A percentile compares a stretch with the other conserved stretches of the same genome.
These are phyloP conservation scores for Neospermospora avenae DNA, from an alignment of 2,329 filamentous ascomycete species.

Conservation along the genomic window DNA sequence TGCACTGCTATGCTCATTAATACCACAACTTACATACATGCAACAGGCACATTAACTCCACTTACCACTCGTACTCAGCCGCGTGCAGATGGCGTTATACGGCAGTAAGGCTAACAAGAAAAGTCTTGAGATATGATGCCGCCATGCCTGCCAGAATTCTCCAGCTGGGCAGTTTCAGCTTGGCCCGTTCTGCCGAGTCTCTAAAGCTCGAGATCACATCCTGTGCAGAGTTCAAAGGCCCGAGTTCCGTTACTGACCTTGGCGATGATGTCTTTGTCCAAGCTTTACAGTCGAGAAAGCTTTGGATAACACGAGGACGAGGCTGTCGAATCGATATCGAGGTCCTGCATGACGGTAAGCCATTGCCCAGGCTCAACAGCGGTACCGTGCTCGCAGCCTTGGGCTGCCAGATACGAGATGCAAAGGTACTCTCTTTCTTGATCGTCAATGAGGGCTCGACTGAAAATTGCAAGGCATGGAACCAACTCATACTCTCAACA, in stretches of 20 bases:
- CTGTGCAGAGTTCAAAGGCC: constrained; percentile 6
- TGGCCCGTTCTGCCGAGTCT: constrained; percentile 14
- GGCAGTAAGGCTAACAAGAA: not conserved
- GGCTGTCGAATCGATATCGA: constrained; percentile 23
- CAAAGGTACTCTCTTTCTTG: constrained; percentile 18
- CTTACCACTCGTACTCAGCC: not conserved
- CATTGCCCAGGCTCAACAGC: not conserved
- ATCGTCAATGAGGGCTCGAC: not conserved
- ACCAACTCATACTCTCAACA: constrained; percentile 15
- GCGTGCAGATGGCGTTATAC: not conserved
- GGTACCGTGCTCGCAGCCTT: constrained; percentile 17
- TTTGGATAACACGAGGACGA: constrained; percentile 27
- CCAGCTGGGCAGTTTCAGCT: constrained; percentile 16
- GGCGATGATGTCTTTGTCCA: not conserved
- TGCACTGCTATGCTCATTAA: constrained; percentile 3
- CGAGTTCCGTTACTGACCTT: not conserved
- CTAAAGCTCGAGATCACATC: constrained; percentile 19
- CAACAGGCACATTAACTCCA: not conserved
- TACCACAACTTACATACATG: not conserved
- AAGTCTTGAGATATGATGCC: constrained; percentile 9
- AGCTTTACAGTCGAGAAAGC: constrained; percentile 23
- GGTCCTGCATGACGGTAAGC: constrained; percentile 20
- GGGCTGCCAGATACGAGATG: constrained; percentile 20
- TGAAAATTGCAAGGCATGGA: constrained; percentile 16
- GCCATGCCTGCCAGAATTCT: constrained; percentile 23